Percentiles rank a stretch among this genome's conserved stretches.
These are phyloP conservation scores for Plasmodium knowlesi DNA, from an alignment of 169 alveolate genomes.

Conservation along the genomic window DNA sequence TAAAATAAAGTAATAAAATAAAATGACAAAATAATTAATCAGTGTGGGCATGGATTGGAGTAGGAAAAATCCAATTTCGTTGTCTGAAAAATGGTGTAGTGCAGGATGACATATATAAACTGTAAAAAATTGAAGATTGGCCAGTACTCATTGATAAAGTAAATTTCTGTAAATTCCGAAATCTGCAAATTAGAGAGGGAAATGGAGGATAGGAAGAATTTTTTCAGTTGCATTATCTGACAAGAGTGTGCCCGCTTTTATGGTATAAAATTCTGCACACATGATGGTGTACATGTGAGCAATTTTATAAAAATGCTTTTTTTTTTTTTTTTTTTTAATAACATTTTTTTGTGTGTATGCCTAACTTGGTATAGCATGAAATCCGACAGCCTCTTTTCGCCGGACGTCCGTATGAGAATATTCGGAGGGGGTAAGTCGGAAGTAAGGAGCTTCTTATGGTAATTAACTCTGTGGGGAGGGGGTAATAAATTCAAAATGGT, in stretches of 20 bases:
- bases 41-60: slow-evolving; percentile 72
- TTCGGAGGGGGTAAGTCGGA: slow-evolving; percentile 88
- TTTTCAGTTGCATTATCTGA: background rate
- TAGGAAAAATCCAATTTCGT: slow-evolving; percentile 51
- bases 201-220: background rate
- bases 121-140: slow-evolving; percentile 79
- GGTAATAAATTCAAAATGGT: background rate
- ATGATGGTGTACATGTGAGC: background rate
- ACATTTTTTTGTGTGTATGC: background rate
- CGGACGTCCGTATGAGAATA: slow-evolving; percentile 90
- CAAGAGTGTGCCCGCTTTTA: background rate
- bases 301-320: background rate
- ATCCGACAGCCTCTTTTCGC: slow-evolving; percentile 91
- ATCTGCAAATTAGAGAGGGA: slow-evolving; percentile 65
- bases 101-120: slow-evolving; percentile 78
- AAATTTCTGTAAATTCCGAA: slow-evolving; percentile 84
- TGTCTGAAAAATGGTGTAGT: slow-evolving; percentile 80
- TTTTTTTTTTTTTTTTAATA: background rate
- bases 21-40: background rate
- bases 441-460: slow-evolving; percentile 79
- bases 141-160: slow-evolving; percentile 83
- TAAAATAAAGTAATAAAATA: background rate
- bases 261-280: background rate
- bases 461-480: slow-evolving; percentile 12
- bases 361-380: slow-evolving; percentile 89